Evolutionary conservation across 495 filamentous ascomycete genomes (phyloP).

Genomic region (Acidiella bohemica): DNA sequence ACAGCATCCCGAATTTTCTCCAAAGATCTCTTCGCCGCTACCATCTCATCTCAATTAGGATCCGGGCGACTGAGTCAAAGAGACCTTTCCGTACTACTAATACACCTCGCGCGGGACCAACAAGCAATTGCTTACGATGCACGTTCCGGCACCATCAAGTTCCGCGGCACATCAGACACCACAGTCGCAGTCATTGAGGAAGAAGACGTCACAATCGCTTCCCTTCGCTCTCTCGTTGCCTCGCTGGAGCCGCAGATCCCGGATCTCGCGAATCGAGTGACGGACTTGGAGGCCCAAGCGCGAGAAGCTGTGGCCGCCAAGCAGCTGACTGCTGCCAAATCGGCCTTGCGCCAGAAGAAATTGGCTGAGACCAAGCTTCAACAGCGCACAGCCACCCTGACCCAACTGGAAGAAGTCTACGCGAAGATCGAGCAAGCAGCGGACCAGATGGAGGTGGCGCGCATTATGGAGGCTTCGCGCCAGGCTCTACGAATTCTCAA

Average conservation of each 20-base stretch:
- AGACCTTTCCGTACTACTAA: slow-evolving; percentile 24
- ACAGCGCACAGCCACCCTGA: slow-evolving; percentile 52
- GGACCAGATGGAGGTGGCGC: slow-evolving; percentile 66
- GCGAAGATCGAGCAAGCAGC: slow-evolving; percentile 69
- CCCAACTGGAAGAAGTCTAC: slow-evolving; percentile 73
- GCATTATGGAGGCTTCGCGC: slow-evolving; percentile 65
- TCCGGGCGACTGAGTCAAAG: slow-evolving; percentile 9
- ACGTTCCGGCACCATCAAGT: slow-evolving; percentile 50
- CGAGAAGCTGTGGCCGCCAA: slow-evolving; percentile 53
- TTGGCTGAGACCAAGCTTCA: slow-evolving; percentile 56
- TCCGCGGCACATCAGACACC: slow-evolving; percentile 38
- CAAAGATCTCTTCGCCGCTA: slow-evolving; percentile 8
- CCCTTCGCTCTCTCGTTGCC: slow-evolving; percentile 40
- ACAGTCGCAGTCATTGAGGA: slow-evolving; percentile 42
- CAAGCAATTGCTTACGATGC: slow-evolving; percentile 20
- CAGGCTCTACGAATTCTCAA: slow-evolving; percentile 60
- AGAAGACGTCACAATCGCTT: slow-evolving; percentile 66
- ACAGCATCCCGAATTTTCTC: slow-evolving; percentile 20
- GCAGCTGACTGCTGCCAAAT: slow-evolving; percentile 58
- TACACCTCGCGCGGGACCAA: slow-evolving; percentile 26
- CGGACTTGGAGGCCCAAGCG: slow-evolving; percentile 39
- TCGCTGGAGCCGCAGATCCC: slow-evolving; percentile 33
- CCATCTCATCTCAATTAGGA: slow-evolving; percentile 13
- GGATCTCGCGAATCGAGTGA: slow-evolving; percentile 34
- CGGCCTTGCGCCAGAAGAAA: slow-evolving; percentile 72